phyloP scores from a whole-genome alignment of 495 filamentous ascomycete genomes.

The Peziza echinospora region DNA sequence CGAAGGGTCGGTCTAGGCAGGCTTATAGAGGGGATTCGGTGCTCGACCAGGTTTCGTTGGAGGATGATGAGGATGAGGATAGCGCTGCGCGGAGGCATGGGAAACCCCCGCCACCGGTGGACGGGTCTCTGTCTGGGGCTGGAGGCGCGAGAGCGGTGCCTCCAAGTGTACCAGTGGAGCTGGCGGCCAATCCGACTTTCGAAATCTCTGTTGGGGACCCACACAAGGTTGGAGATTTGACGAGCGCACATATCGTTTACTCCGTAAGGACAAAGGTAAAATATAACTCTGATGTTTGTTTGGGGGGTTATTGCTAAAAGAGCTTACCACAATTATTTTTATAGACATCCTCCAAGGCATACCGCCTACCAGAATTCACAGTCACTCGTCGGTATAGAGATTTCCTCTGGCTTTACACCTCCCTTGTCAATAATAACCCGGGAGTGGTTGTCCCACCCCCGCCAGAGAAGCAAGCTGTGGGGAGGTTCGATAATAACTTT shows the following conservation, averaged over 20 bases:
- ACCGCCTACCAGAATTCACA: constrained; percentile 69
- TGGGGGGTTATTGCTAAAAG: constrained; percentile 10
- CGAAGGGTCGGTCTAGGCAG: constrained; percentile 3
- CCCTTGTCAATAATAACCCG: constrained; percentile 79
- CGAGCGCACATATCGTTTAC: constrained; percentile 93
- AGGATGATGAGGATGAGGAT: constrained; percentile 33
- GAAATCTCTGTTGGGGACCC: constrained; percentile 89
- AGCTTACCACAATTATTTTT: background rate
- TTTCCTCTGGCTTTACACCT: constrained; percentile 92
- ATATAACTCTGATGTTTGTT: too few species aligned
- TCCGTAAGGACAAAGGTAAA: constrained; percentile 74
- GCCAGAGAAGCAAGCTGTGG: constrained; percentile 93
- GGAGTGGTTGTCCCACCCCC: constrained; percentile 89
- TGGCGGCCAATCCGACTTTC: constrained; percentile 76
- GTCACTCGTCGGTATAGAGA: constrained; percentile 87
- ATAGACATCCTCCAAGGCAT: constrained; percentile 87
- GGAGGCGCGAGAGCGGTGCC: constrained; percentile 33
- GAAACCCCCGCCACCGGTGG: constrained; percentile 4
- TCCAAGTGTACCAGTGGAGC: constrained; percentile 68
- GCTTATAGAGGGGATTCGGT: background rate
- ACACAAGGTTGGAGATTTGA: constrained; percentile 90
- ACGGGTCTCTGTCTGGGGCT: background rate
- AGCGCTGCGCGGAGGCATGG: background rate
- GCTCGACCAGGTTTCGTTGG: constrained; percentile 25
- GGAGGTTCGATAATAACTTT: constrained; percentile 89